phyloP scores from a whole-genome alignment of 768 basidiomycete species.

The Rhizopogon vulgaris region DNA sequence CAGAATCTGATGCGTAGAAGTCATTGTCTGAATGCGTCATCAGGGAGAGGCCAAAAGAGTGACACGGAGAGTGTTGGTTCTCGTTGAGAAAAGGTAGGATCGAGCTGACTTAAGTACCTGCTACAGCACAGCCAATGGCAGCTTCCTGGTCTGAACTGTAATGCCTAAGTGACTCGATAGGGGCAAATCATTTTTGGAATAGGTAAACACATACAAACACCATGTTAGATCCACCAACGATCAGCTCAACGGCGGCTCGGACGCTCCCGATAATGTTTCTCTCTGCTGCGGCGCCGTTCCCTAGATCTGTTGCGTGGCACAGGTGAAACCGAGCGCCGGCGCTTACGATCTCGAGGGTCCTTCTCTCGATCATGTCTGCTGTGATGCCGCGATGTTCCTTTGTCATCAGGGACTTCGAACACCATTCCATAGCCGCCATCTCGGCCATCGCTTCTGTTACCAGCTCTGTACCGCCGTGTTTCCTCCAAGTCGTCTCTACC shows the following conservation, averaged over 20 bases:
- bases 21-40: conserved; percentile 26
- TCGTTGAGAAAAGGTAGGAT: neutral
- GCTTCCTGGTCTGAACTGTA: neutral
- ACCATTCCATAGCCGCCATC: conserved; percentile 64
- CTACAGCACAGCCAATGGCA: no score
- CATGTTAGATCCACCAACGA: conserved; percentile 16
- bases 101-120: neutral
- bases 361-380: conserved; percentile 44
- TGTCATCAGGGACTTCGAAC: conserved; percentile 61
- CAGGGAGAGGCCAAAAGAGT: conserved; percentile 6
- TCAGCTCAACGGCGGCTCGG: conserved; percentile 9
- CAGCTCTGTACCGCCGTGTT: conserved; percentile 58
- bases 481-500: conserved; percentile 73
- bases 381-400: conserved; percentile 28
- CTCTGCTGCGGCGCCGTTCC: conserved; percentile 22
- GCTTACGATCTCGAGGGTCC: conserved; percentile 16
- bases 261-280: conserved; percentile 36
- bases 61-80: conserved; percentile 6
- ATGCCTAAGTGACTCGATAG: neutral
- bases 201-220: conserved; percentile 15
- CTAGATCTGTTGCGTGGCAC: conserved; percentile 15
- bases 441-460: conserved; percentile 24
- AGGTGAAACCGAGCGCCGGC: conserved; percentile 20
- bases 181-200: neutral
- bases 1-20: conserved; percentile 44